Evolutionary conservation across 2,329 filamentous ascomycete genomes (phyloP).

Genomic region (Colletotrichum chlorophyti): DNA sequence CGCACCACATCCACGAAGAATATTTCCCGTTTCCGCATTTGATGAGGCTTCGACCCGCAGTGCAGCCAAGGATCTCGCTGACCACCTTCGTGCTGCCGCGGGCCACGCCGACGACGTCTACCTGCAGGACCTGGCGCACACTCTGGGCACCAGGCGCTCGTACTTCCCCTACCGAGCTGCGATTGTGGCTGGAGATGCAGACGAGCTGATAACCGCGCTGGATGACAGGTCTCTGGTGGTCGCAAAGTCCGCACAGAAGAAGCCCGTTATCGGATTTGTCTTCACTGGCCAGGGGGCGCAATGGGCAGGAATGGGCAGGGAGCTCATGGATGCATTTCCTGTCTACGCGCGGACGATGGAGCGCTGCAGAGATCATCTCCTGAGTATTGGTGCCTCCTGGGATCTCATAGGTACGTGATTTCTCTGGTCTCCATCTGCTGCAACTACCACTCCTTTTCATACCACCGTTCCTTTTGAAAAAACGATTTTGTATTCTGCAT

Average conservation of each 20-base stretch:
- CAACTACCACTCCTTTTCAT: neutral
- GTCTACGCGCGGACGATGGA: constrained; percentile 26
- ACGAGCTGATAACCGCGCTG: neutral
- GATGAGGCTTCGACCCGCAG: neutral
- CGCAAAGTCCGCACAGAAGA: neutral
- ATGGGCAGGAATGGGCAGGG: constrained; percentile 18
- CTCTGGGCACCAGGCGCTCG: neutral
- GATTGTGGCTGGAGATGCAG: neutral
- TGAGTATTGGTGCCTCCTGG: neutral
- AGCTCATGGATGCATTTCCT: neutral
- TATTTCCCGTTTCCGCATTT: neutral
- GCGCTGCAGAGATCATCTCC: constrained; percentile 32
- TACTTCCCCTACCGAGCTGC: neutral
- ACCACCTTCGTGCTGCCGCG: neutral
- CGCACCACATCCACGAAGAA: neutral
- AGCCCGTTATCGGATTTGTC: constrained; percentile 4
- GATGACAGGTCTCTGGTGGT: neutral
- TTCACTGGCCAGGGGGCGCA: constrained; percentile 29
- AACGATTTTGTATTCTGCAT: neutral
- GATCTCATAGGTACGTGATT: constrained; percentile 4
- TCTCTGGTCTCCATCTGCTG: too few relatives aligned
- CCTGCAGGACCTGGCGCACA: constrained; percentile 30
- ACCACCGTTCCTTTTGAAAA: neutral
- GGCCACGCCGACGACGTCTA: neutral
- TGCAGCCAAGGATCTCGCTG: neutral